These are phyloP conservation scores for Typha latifolia DNA, from an alignment of 176 grass and related monocot genomes.

Conservation along the genomic window DNA sequence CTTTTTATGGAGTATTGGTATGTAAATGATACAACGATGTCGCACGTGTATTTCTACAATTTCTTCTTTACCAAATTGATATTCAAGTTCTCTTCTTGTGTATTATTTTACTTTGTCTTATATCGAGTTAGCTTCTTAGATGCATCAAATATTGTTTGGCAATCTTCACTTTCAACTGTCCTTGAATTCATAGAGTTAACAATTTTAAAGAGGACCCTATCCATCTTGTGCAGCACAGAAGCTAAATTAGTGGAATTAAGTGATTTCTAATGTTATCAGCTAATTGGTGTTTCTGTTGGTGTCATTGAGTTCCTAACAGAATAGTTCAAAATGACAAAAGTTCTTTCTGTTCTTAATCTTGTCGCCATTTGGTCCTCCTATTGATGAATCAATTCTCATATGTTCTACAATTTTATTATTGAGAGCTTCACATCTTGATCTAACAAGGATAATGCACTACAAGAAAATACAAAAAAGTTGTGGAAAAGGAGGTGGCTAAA, in stretches of 20 bases:
- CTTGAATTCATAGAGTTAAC: neutral
- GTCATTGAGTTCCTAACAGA: no score
- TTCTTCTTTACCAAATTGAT: neutral
- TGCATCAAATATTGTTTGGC: neutral
- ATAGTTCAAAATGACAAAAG: no score
- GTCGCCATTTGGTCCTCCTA: no score
- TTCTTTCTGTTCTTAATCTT: no score
- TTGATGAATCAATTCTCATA: no score
- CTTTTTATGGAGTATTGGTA: constrained; percentile 96
- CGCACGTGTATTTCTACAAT: neutral
- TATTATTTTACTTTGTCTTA: neutral
- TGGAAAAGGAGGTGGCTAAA: no score
- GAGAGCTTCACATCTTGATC: no score
- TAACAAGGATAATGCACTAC: no score
- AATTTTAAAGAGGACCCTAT: neutral
- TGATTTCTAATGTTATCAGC: neutral
- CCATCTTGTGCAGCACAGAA: neutral
- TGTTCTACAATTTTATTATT: no score
- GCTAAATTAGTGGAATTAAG: neutral
- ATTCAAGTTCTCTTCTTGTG: neutral
- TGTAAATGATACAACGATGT: neutral
- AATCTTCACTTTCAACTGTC: neutral
- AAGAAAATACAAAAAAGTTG: no score
- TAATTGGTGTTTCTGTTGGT: neutral
- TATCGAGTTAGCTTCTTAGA: neutral